Conservation (phyloP, 2,329 filamentous ascomycete genomes). For the Ophiosphaerella korrae region DNA sequence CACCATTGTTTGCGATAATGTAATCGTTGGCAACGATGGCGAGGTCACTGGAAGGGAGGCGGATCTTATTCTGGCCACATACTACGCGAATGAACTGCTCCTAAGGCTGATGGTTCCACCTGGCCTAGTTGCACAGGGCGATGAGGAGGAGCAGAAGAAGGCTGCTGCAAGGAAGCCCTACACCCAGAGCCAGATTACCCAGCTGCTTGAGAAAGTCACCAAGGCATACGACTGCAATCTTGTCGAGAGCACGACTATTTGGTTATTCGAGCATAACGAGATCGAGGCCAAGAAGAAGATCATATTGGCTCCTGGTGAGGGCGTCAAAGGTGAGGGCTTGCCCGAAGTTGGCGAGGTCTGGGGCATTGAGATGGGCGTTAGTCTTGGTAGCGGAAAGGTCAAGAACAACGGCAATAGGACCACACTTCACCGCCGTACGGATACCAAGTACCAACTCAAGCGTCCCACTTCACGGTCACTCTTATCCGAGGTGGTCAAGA, state of each 20-base stretch:
- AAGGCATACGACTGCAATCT: conserved; percentile 90
- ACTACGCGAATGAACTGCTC: conserved; percentile 96
- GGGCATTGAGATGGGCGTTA: conserved; percentile 96
- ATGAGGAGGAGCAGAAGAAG: conserved; percentile 95
- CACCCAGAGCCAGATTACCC: conserved; percentile 84
- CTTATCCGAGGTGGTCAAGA: conserved; percentile 93
- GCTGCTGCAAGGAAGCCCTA: conserved; percentile 78
- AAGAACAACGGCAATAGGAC: conserved; percentile 85
- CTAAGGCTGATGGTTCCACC: conserved; percentile 89
- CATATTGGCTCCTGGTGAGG: conserved; percentile 83
- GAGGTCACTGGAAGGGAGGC: conserved; percentile 77
- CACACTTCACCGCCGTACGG: conserved; percentile 91
- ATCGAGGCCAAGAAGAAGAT: conserved; percentile 99
- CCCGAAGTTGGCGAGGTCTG: conserved; percentile 93
- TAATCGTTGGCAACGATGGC: conserved; percentile 72
- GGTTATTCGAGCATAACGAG: conserved; percentile 95
- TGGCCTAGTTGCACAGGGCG: conserved; percentile 79
- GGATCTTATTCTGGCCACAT: conserved; percentile 85
- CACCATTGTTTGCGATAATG: conserved; percentile 92
- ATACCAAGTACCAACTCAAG: conserved; percentile 90
- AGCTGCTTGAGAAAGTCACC: conserved; percentile 86
- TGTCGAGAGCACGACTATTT: conserved; percentile 97
- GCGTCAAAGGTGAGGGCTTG: conserved; percentile 85
- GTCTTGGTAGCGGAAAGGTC: conserved; percentile 89
- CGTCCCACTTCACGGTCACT: conserved; percentile 90